Evolutionary conservation across 352 stramenopile species (phyloP), one percentile per base, ranked within the genome.

Genomic region (Phytophthora parvispora): DNA sequence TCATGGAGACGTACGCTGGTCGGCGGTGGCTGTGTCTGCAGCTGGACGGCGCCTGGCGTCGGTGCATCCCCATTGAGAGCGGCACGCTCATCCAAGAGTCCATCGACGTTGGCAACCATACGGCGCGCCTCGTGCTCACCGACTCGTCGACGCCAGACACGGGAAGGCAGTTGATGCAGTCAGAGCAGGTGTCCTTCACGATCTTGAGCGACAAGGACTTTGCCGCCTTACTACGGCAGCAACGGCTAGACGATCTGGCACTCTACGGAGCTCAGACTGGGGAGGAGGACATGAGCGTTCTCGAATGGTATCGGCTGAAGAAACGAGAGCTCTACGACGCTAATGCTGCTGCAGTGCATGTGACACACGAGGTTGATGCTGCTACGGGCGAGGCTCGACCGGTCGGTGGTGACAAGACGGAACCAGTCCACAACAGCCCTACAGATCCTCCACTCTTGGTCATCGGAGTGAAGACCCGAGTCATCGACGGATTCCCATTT

Each of bases 391-490:
- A 65, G 18, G 4, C 42, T 0, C 66, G 55, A 10, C 24, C 31
- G 38, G 4, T 32, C 36, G 20, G 0, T 48, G 15, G 8, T 8
- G 27, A 15, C 5, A 34, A 42, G 15, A 40, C 31, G 40, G n/a
- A 47, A 13, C 43, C 6, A 20, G 25, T 34, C 3, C 18, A 52
- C 24, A 45, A 34, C 22, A 68, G 40, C 3, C 56, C 61, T 27
- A 59, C 40, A 0, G 36, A 79, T 4, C 55, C 72, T 0, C 52
- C 68, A 2, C 13, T 76, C 2, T 31, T 87, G 13, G 59, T 87
- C 12, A 65, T 87, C 29, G 79, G 74, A 34, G 71, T 87, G 40
- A 87, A 87, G 42, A 80, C 76, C 4, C 81, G 66, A 42, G 67
- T 81, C 31, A 27, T 81, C 7, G 47, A 65, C 4, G 74, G 74